A percentile compares a stretch with the other conserved stretches of the same genome.
Evolutionary conservation across 768 basidiomycete species (phyloP).

Genomic region (Lactarius hengduanensis): DNA sequence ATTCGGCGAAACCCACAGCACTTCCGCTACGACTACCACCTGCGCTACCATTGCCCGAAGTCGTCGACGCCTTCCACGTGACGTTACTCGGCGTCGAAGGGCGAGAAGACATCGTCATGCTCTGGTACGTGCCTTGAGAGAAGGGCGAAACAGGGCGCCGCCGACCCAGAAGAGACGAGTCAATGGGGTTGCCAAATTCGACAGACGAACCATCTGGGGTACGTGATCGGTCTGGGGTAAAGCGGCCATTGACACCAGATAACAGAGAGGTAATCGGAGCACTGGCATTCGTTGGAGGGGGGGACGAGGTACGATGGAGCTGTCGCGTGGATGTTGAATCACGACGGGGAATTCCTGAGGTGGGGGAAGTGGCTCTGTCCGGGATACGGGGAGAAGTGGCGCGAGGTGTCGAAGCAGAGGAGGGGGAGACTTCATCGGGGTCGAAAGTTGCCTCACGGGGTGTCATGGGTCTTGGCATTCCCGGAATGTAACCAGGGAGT

Average conservation of each 20-base stretch:
- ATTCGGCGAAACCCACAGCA: conserved; percentile 42
- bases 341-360: conserved; percentile 46
- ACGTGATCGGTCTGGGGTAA: conserved; percentile 50
- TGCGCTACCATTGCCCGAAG: conserved; percentile 35
- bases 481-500: conserved; percentile 82
- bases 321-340: conserved; percentile 51
- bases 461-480: conserved; percentile 90
- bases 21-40: conserved; percentile 54
- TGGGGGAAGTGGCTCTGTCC: conserved; percentile 37
- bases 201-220: conserved; percentile 29
- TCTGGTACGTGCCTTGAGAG: conserved; percentile 57
- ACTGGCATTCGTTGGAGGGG: conserved; percentile 42
- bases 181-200: conserved; percentile 31
- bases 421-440: conserved; percentile 68
- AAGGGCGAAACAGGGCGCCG: conserved; percentile 75
- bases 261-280: conserved; percentile 37
- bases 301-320: conserved; percentile 48
- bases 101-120: conserved; percentile 52
- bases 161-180: conserved; percentile 53
- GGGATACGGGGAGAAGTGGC: conserved; percentile 62
- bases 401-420: conserved; percentile 70
- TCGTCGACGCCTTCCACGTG: conserved; percentile 55
- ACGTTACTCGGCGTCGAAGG: conserved; percentile 71
- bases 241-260: conserved; percentile 62
- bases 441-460: conserved; percentile 70